Conservation (phyloP, 805 yeast genomes). For the Citeromyces nyonsensis region DNA sequence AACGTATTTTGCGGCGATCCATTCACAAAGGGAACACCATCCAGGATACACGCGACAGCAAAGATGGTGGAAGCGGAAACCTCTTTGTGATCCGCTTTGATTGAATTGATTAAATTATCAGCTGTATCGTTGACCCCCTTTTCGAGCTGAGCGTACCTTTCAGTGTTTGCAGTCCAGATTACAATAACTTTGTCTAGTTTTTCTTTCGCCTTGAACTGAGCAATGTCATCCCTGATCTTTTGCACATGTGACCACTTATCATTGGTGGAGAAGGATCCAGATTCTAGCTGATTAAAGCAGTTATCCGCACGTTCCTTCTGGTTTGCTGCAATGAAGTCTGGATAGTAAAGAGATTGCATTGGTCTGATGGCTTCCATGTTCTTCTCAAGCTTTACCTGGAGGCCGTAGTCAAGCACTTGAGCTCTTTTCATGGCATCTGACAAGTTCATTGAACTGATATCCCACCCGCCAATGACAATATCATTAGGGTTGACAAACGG, state of each 20-base stretch:
- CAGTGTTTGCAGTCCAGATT: conserved; percentile 96
- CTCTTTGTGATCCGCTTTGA: conserved; percentile 70
- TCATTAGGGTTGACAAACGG: conserved; percentile 89
- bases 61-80: conserved; percentile 88
- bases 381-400: conserved; percentile 61
- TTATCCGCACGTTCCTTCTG: conserved; percentile 89
- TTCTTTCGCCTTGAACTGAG: conserved; percentile 58
- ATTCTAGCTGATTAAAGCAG: conserved; percentile 36
- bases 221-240: conserved; percentile 70
- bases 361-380: conserved; percentile 52
- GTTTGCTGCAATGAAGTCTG: conserved; percentile 92
- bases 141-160: conserved; percentile 69
- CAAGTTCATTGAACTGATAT: conserved; percentile 59
- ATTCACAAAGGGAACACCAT: conserved; percentile 79
- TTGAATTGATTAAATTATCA: conserved; percentile 57
- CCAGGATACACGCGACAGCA: conserved; percentile 87
- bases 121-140: conserved; percentile 81
- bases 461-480: conserved; percentile 90
- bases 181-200: conserved; percentile 76
- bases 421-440: conserved; percentile 75
- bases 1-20: conserved; percentile 97
- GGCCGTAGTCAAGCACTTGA: conserved; percentile 70
- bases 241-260: conserved; percentile 87
- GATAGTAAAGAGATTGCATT: conserved; percentile 79
- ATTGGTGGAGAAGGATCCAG: conserved; percentile 31